Evolutionary conservation across 2,329 filamentous ascomycete genomes (phyloP).

Genomic region (Calonectria pseudoturangicola): DNA sequence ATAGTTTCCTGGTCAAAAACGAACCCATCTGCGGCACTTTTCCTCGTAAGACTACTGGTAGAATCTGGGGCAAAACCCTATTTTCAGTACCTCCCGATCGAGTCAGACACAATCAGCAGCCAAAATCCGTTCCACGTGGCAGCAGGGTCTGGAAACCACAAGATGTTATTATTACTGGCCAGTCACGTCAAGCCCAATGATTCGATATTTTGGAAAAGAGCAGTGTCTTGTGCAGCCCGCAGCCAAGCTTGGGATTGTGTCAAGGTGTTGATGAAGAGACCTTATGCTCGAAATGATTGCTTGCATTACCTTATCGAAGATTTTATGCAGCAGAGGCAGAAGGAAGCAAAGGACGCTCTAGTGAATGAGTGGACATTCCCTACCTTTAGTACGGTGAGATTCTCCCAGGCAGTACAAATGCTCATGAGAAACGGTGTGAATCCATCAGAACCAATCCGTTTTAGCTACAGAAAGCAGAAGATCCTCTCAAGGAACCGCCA

Average conservation of each 20-base stretch:
- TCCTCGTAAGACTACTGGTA: not conserved
- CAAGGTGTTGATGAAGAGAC: not conserved
- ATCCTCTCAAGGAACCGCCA: not conserved
- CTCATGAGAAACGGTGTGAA: not conserved
- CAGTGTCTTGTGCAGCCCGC: not conserved
- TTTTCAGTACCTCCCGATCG: not conserved
- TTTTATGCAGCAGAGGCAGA: constrained; percentile 21
- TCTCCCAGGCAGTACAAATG: not conserved
- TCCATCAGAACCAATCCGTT: not conserved
- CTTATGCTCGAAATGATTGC: not conserved
- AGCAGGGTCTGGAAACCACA: not conserved
- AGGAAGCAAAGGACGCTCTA: not conserved
- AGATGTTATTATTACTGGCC: not conserved
- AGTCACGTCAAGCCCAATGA: not conserved
- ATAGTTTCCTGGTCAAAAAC: not conserved
- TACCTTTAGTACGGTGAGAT: not conserved
- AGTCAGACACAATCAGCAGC: not conserved
- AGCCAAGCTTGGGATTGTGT: not conserved
- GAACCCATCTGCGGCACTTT: not conserved
- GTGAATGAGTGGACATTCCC: not conserved
- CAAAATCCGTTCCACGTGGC: constrained; percentile 2
- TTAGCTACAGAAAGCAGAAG: constrained; percentile 4
- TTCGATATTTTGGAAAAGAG: not conserved
- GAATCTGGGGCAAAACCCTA: not conserved
- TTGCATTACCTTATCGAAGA: constrained; percentile 4